These are phyloP conservation scores for Epithemia pelagica DNA, from an alignment of 108 stramenopile genomes.

Conservation along the genomic window DNA sequence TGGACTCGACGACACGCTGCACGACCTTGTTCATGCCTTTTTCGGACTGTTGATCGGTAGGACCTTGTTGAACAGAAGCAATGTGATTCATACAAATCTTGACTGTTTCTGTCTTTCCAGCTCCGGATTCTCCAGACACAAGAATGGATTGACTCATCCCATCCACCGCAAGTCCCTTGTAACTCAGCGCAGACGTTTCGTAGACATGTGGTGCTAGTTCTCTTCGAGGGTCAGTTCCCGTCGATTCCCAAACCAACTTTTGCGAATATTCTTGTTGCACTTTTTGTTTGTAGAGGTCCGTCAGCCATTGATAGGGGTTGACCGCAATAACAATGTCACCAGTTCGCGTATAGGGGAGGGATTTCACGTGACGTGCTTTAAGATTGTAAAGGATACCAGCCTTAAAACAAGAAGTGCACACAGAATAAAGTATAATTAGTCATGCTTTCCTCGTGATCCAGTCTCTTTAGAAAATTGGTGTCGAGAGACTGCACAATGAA, in stretches of 20 bases:
- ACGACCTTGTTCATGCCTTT: constrained; percentile 43
- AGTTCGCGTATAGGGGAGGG: constrained; percentile 86
- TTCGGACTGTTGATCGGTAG: constrained; percentile 8
- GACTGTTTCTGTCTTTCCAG: constrained; percentile 92
- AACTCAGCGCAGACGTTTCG: constrained; percentile 74
- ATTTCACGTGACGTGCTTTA: constrained; percentile 64
- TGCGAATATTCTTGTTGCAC: constrained; percentile 49
- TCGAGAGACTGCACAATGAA: neutral
- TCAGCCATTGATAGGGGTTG: constrained; percentile 65
- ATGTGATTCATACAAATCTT: constrained; percentile 88
- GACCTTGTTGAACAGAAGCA: constrained; percentile 54
- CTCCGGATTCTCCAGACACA: constrained; percentile 85
- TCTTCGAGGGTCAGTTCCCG: constrained; percentile 44
- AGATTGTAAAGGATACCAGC: constrained; percentile 93
- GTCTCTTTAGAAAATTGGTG: no score
- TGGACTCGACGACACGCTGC: constrained; percentile 80
- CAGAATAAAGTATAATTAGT: no score
- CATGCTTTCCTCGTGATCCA: constrained; percentile 17
- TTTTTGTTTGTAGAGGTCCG: constrained; percentile 58
- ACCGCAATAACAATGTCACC: constrained; percentile 91
- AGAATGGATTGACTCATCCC: constrained; percentile 72
- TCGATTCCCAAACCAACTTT: constrained; percentile 66
- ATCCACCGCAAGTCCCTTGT: constrained; percentile 60
- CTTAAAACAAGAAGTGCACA: constrained; percentile 6
- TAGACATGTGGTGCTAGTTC: constrained; percentile 72